A percentile compares a stretch with the other conserved stretches of the same genome.
These are phyloP conservation scores for Colletotrichum kahawae DNA, from an alignment of 2,329 filamentous ascomycete genomes.

Conservation along the genomic window DNA sequence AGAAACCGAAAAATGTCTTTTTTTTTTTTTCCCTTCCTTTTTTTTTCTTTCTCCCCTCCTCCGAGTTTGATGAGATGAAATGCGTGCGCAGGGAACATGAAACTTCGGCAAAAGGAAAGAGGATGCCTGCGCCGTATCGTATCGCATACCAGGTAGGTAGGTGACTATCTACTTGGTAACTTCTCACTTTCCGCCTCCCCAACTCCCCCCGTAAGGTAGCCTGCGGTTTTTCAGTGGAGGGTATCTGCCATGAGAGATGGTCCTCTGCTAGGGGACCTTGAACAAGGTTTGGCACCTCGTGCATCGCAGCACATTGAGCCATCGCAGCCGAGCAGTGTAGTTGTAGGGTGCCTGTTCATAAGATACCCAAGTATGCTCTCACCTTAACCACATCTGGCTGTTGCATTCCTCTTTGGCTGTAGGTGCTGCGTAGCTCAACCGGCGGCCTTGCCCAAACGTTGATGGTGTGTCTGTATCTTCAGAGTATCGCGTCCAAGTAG, in stretches of 20 bases:
- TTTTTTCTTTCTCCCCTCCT: not conserved
- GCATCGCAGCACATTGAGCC: not conserved
- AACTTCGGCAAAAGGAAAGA: slow-evolving; percentile 10
- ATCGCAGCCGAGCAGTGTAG: not conserved
- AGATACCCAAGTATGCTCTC: not conserved
- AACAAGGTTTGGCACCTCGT: not conserved
- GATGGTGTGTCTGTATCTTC: not conserved
- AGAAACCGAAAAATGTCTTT: not conserved
- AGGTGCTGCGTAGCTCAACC: not conserved
- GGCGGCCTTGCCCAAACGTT: not conserved
- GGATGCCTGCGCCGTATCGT: not conserved
- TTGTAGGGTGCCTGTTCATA: not conserved
- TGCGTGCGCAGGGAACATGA: slow-evolving; percentile 15
- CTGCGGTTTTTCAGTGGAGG: not conserved
- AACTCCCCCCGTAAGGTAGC: not conserved
- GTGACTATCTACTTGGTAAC: not conserved
- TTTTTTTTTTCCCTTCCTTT: not conserved
- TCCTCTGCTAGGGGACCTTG: not conserved
- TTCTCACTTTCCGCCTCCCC: not conserved
- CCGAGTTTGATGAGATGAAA: slow-evolving; percentile 4
- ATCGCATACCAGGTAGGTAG: not conserved
- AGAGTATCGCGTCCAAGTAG: not conserved
- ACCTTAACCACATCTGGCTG: not conserved
- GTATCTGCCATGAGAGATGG: not conserved
- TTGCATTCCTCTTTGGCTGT: not conserved